phyloP scores from a whole-genome alignment of 106 monocot genomes.

The Platanthera guangdongensis region DNA sequence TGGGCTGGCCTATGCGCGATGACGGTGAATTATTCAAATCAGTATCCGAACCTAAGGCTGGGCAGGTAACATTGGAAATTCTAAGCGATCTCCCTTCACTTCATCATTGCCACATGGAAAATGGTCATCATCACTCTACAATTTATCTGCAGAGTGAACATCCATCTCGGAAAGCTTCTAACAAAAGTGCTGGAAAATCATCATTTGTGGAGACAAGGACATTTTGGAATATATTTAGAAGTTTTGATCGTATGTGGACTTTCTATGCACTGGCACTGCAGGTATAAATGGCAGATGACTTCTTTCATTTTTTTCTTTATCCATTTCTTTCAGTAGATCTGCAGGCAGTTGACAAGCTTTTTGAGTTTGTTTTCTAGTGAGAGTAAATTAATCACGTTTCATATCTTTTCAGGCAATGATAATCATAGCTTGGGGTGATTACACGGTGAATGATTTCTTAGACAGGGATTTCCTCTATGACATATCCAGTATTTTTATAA shows the following conservation, averaged over 20 bases:
- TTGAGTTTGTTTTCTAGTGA: not conserved
- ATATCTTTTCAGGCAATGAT: constrained; percentile 64
- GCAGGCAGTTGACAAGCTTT: not conserved
- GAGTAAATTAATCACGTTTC: not conserved
- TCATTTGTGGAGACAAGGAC: constrained; percentile 94
- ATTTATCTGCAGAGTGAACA: constrained; percentile 31
- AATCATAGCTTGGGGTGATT: constrained; percentile 67
- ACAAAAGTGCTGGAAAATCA: constrained; percentile 76
- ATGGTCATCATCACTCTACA: constrained; percentile 1
- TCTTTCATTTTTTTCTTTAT: not conserved
- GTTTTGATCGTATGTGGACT: constrained; percentile 99
- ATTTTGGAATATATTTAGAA: constrained; percentile 97
- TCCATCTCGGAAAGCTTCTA: constrained; percentile 19
- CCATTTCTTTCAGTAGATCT: not conserved
- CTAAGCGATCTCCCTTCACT: not conserved
- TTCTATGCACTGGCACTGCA: constrained; percentile 80
- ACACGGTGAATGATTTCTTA: constrained; percentile 47
- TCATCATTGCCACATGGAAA: not conserved
- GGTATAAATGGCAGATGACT: constrained; percentile 32
- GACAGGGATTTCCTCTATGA: constrained; percentile 47
- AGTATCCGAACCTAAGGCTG: constrained; percentile 37
- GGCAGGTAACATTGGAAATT: constrained; percentile 33
- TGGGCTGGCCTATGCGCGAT: constrained; percentile 98
- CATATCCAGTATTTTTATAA: constrained; percentile 86
- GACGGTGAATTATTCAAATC: constrained; percentile 92